Base-by-base conservation (phyloP, 2,329 filamentous ascomycete genomes). In the Ophiognomonia clavigignenti-juglandacearum region DNA sequence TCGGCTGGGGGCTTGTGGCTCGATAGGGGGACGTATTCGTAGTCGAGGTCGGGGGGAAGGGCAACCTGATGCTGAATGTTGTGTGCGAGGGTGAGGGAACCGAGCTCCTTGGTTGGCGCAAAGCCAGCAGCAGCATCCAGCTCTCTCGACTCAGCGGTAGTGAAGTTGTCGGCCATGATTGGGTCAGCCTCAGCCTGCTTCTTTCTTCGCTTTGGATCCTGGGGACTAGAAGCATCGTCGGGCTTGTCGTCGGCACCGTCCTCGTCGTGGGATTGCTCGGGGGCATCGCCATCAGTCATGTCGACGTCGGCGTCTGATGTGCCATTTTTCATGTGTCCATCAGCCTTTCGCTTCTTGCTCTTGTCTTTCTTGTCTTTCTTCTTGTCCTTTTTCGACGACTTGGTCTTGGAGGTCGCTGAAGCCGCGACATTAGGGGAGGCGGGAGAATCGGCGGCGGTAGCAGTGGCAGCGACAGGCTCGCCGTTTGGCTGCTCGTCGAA, bases 21-120 rank as follows among this genome's bases (percentile, higher is more conserved):
- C 19, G 90, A 95, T 44, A 98, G 88, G n/a, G 92, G 92, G 16
- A 95, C 77, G 63, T 96, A 96, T 64, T 91, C 86, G 72, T 95
- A 95, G 69, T 95, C 88, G 46, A 95, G 87, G 64, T 95, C 88
- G 9, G 92, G 91, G 3, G 93, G 93, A 18, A 98, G 75, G 11
- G 93, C 88, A 57, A 97, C 93, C 69, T 98, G 92, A 74, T 98
- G 93, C 68, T 95, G 91, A 58, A 98, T 95, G 71, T 98, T 96
- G 72, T 98, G 95, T 39, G 89, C 92, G 43, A 98, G 70, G 19
- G 95, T 85, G 23, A 98, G 81, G 6, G 85, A 81, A 39, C 82
- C 74, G 23, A 76, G 72, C 45, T 90, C 86, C 54, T 81, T 64
- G 66, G 74, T 51, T 73, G 75, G 55, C 14, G 77, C 71, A 46